Conservation (phyloP, 106 monocot genomes). For the Alisma plantagoaquatica region DNA sequence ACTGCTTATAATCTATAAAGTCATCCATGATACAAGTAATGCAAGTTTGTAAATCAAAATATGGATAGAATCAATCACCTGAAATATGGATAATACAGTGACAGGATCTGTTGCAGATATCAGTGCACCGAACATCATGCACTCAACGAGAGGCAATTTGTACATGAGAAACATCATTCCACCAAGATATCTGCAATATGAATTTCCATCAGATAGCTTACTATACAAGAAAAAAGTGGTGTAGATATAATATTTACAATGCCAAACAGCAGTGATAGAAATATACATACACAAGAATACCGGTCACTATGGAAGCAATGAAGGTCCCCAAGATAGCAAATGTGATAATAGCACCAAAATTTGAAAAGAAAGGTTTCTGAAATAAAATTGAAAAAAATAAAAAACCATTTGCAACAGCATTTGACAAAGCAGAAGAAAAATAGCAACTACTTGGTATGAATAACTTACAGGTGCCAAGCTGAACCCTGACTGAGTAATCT, state of each 20-base stretch:
- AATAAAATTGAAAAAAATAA: too few species aligned
- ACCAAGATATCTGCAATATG: conserved; percentile 74
- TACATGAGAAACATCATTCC: conserved; percentile 88
- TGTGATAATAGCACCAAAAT: conserved; percentile 94
- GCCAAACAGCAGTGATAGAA: too few species aligned
- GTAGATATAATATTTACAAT: too few species aligned
- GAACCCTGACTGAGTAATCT: conserved; percentile 88
- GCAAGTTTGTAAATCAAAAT: too few species aligned
- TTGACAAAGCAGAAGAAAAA: too few species aligned
- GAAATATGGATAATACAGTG: conserved; percentile 92
- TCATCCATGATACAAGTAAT: too few species aligned
- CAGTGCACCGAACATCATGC: conserved; percentile 98
- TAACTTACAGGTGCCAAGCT: conserved; percentile 95
- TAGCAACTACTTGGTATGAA: not conserved
- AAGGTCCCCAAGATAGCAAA: conserved; percentile 96
- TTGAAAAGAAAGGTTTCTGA: conserved; percentile 99
- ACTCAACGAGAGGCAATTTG: conserved; percentile 82
- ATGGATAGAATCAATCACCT: conserved; percentile 53
- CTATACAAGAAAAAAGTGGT: too few species aligned
- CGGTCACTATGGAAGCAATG: conserved; percentile 83
- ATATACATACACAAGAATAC: conserved; percentile 73
- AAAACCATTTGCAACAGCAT: too few species aligned
- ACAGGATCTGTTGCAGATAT: conserved; percentile 99
- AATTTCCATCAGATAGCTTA: too few species aligned
- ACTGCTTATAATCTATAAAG: too few species aligned